Percentiles rank a stretch among this genome's conserved stretches.
Conservation (phyloP, 345 rosid species). For the Citrus trifoliata region DNA sequence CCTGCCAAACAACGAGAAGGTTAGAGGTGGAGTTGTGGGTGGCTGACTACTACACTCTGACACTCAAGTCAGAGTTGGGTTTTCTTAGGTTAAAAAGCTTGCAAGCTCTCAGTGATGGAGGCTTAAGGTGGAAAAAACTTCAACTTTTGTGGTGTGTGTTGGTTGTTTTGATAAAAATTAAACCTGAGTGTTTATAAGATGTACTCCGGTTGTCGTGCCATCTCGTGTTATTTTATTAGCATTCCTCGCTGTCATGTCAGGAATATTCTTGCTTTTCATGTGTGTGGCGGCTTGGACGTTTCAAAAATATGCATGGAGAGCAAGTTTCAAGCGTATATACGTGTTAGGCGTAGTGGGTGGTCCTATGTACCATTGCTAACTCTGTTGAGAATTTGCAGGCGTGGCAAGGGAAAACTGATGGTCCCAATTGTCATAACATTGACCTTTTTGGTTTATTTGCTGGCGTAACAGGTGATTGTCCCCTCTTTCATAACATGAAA, state of each 20-base stretch:
- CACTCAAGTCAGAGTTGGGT: fast-evolving
- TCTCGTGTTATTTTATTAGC: fast-evolving
- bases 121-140: too few species aligned
- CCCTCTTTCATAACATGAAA: fast-evolving
- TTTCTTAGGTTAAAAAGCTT: fast-evolving
- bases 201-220: fast-evolving
- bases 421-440: fast-evolving
- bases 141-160: too few species aligned
- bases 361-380: fast-evolving
- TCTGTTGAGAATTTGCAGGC: too few species aligned
- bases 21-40: fast-evolving
- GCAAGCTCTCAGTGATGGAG: too few species aligned
- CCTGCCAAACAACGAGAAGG: too few species aligned
- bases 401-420: fast-evolving
- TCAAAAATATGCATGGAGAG: too few species aligned
- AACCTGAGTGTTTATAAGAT: too few species aligned
- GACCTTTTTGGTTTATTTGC: fast-evolving
- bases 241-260: fast-evolving
- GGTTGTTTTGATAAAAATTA: too few species aligned
- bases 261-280: too few species aligned
- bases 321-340: too few species aligned
- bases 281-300: too few species aligned
- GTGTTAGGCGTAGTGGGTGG: too few species aligned
- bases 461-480: fast-evolving
- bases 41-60: fast-evolving